Base-by-base conservation (phyloP, 306 rosid species). In the Aeschynomene evenia region DNA sequence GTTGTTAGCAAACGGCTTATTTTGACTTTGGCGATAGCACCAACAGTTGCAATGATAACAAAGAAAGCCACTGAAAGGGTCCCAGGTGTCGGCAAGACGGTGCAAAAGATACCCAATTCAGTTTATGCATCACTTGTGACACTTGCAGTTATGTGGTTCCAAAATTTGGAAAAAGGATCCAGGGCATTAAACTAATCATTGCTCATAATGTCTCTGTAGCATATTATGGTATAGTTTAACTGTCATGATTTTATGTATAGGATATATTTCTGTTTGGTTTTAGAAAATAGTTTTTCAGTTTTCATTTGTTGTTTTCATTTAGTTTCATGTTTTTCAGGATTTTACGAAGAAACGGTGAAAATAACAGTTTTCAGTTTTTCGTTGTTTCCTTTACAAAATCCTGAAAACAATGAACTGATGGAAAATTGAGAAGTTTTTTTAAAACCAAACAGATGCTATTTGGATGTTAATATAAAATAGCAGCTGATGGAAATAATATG, bases 61-160 rank as follows among this genome's bases (percentile, higher is more conserved):
- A 94, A 94, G 84, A 85, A 13, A 67, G 84, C 91, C n/a, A 94
- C 97, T 0, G 97, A 91, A 75, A 95, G 97, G 11, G 86, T 94
- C 48, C 97, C 99, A 0, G 87, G 85, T 15, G 83, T 91, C 66
- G 97, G 97, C 70, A 89, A 55, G 83, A 52, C 87, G 15, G 96
- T 94, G 52, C 87, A 88, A 45, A 85, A 54, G 74, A 21, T 94
- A 23, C 98, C 97, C 1, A 71, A 74, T 84, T 80, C 97, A 18
- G 56, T 87, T 33, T 94, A 88, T 61, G 98, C 97, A 19, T 76
- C 92, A 58, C 76, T 85, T 23, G 72, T 91, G 39, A 87, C 97
- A 68, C 69, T 88, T 46, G 85, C 77, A 3, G 85, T 72, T 19
- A 64, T 91, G 63, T 26, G 77, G 81, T 73, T 88, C 71, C 95